phyloP scores from a whole-genome alignment of 179 eudicot species.

The Gypsophila paniculata region DNA sequence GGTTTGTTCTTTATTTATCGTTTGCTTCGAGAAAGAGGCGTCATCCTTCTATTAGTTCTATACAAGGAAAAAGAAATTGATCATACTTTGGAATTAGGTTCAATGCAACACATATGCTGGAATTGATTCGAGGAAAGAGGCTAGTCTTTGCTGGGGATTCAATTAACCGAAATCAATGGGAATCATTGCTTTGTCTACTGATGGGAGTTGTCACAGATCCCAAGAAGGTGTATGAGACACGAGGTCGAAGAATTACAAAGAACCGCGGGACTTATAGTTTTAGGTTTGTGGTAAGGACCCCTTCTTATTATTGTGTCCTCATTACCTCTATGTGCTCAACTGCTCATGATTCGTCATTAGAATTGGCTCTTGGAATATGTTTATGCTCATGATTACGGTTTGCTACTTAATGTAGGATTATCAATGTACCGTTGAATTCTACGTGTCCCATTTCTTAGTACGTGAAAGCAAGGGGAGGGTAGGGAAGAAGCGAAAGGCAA shows the following conservation, averaged over 20 bases:
- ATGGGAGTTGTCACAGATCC: conserved; percentile 79
- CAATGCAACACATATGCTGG: conserved; percentile 77
- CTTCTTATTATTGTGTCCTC: no score
- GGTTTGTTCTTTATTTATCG: conserved; percentile 33
- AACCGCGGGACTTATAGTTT: conserved; percentile 69
- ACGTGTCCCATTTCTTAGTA: conserved; percentile 85
- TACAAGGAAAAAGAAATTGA: no score
- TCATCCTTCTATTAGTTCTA: no score
- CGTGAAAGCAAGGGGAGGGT: conserved; percentile 85
- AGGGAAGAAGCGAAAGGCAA: conserved; percentile 66
- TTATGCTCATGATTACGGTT: conserved; percentile 12
- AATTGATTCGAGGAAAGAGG: conserved; percentile 79
- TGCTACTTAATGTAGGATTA: conserved; percentile 54
- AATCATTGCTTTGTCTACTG: conserved; percentile 85
- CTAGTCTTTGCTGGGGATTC: conserved; percentile 94
- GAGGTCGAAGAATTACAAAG: conserved; percentile 72
- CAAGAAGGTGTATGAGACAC: conserved; percentile 76
- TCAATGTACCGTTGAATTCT: conserved; percentile 77
- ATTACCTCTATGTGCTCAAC: no score
- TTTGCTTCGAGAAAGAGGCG: background rate
- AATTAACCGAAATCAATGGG: conserved; percentile 94
- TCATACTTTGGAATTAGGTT: no score
- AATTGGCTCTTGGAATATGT: background rate
- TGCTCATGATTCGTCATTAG: background rate
- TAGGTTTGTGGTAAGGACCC: conserved; percentile 67